Evolutionary conservation across 106 monocot genomes (phyloP), one percentile per base, ranked within the genome.

Genomic region (Hemerocallis citrina): DNA sequence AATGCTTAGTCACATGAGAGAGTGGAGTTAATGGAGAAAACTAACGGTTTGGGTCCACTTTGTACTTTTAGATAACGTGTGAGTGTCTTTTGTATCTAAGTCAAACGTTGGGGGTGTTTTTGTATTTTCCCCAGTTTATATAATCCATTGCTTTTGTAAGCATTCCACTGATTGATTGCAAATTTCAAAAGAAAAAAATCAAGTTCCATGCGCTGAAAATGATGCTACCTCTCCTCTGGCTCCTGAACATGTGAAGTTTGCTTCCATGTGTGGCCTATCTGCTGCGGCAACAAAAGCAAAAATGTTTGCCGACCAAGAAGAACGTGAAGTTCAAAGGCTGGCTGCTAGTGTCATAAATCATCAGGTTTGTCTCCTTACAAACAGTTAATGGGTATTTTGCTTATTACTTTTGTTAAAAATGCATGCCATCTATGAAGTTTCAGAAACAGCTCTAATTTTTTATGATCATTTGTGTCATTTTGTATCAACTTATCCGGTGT

Each of bases 221-320:
- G 49, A 31, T 54, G 52, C 31, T 61, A 29, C 40, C 44, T 72
- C 64, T 72, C 55, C 79, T 67, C 48, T 91, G 7, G 12, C 81
- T 70, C 57, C 44, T 39, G 88, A 87, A 65, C 68, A 40, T 30
- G 77, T 91, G 32, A 98, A 77, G 68, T 31, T 59, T 57, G 96
- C 96, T 39, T 81, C 91, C 43, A 63, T 63, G 66, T 61, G 72
- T 79, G 96, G 96, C 34, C 67, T 98, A 51, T 88, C 96, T 59
- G 84, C 91, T 28, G 96, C 96, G 48, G 87, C 96, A 42, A 81
- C 73, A 57, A 98, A 98, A 55, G 72, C 91, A 43, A 98, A 98
- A 66, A 63, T 98, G 21, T 91, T 98, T 77, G 91, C 91, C 17
- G 96, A 98, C 61, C 96, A 98, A 62, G 96, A 98, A 60, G 96